A percentile compares a stretch with the other conserved stretches of the same genome.
Conservation (phyloP, 2,329 filamentous ascomycete species). For the Talaromyces albobiverticillius region DNA sequence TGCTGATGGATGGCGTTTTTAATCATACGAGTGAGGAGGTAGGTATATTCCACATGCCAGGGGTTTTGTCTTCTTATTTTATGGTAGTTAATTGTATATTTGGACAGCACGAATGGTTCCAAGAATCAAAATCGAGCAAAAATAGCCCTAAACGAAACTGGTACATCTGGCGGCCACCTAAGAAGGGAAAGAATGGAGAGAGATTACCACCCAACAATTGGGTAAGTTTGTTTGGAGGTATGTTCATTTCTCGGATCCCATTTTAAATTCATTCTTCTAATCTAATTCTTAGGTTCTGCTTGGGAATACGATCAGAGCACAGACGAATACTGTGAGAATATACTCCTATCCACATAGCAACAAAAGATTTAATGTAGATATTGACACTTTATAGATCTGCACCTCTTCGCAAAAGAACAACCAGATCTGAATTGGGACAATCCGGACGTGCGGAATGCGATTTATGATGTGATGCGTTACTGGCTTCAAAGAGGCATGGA, state of each 20-base stretch:
- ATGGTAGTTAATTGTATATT: too few species aligned
- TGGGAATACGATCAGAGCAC: constrained; percentile 63
- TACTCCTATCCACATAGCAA: too few species aligned
- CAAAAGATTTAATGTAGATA: too few species aligned
- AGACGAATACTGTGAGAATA: constrained; percentile 68
- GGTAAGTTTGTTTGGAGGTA: constrained; percentile 1
- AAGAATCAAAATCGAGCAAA: background rate
- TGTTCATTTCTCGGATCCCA: background rate
- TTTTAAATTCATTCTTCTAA: too few species aligned
- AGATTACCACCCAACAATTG: constrained; percentile 8
- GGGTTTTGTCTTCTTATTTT: too few species aligned
- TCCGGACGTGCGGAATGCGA: constrained; percentile 59
- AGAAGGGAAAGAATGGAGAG: background rate
- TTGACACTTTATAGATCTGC: too few species aligned
- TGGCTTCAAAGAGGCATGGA: constrained; percentile 71
- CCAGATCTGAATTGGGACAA: constrained; percentile 80
- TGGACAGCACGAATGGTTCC: constrained; percentile 7
- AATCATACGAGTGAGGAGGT: constrained; percentile 60
- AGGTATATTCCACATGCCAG: background rate
- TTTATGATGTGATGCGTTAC: constrained; percentile 68
- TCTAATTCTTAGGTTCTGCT: too few species aligned
- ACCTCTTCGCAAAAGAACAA: constrained; percentile 68
- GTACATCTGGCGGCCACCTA: constrained; percentile 22
- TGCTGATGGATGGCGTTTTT: constrained; percentile 70
- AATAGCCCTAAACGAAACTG: background rate